Evolutionary conservation across 176 grass and related monocot genomes (phyloP), one percentile per base, ranked within the genome.

Genomic region (Pharus latifolius): DNA sequence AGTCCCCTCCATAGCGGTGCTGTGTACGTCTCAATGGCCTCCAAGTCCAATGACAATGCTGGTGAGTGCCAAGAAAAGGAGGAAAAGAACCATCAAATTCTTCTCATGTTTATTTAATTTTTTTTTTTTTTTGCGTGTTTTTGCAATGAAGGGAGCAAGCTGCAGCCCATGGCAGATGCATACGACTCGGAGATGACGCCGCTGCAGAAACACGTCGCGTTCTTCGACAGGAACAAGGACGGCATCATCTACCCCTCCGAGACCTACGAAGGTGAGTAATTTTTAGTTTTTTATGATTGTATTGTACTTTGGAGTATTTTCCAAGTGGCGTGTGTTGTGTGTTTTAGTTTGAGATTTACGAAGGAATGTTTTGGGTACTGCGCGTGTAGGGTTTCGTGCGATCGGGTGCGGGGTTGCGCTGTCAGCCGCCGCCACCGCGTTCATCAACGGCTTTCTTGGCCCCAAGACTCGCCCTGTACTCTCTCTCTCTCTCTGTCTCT

Each of bases 201-300:
- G 42, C 82, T 88, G 49, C 89, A 92, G 82, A 30, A 37, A 63
- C 85, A 92, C 81, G 84, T 92, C 50, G 82, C 78, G 52, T 92
- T 88, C 85, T 92, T 88, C 70, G 89, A 88, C 70, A 28, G 84
- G 2, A 60, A 92, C 74, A 92, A 88, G 65, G 89, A 88, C 33
- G 89, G 89, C 59, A 0, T 88, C 85, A 79, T 92, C 77, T 76
- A 76, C 63, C 77, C 84, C 4, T n/a, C 59, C 5, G 89, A 92
- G 59, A 88, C 89, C 1, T 88, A 85, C 74, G 3, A 82, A 82
- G 89, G 89, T 87, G 10, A 8, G 3, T 7, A 13, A 33, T 44
- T 20, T 46, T 14, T 25, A 10, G 4, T 40, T 14, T 14, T 13
- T 12, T 72, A 7, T 40, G 14, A 4, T 10, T 68, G 5, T 19